Conservation (phyloP, 176 grass and related monocot genomes). For the Juncus effusus region DNA sequence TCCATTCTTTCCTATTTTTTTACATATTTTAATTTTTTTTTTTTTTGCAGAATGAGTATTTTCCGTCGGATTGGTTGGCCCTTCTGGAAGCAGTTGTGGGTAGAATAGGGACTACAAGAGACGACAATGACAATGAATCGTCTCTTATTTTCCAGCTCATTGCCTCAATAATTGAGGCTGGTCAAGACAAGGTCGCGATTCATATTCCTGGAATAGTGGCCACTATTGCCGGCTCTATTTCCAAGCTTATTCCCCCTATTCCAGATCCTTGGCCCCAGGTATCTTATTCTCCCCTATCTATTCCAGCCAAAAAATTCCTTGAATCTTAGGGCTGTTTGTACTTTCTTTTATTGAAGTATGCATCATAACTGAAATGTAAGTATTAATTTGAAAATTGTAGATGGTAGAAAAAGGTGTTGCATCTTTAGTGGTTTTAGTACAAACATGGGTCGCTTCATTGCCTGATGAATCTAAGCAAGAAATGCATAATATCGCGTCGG, state of each 20-base stretch:
- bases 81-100: conserved; percentile 60
- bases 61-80: conserved; percentile 53
- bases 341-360: background rate
- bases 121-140: conserved; percentile 58
- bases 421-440: conserved; percentile 52
- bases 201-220: conserved; percentile 64
- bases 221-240: conserved; percentile 45
- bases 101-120: conserved; percentile 31
- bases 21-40: background rate
- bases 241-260: conserved; percentile 50
- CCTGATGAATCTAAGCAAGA: conserved; percentile 59
- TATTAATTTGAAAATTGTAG: conserved; percentile 37
- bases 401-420: conserved; percentile 68
- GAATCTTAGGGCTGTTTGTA: background rate
- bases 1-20: too few relatives aligned
- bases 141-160: conserved; percentile 85
- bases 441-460: conserved; percentile 70
- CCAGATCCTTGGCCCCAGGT: conserved; percentile 90
- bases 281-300: conserved; percentile 10
- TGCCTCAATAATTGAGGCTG: conserved; percentile 62
- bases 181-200: conserved; percentile 46
- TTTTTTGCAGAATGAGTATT: conserved; percentile 57
- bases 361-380: background rate
- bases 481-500: conserved; percentile 46
- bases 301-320: too few relatives aligned